Evolutionary conservation across 163 green algal species (phyloP).

Genomic region (Chlamydomonas reinhardtii): DNA sequence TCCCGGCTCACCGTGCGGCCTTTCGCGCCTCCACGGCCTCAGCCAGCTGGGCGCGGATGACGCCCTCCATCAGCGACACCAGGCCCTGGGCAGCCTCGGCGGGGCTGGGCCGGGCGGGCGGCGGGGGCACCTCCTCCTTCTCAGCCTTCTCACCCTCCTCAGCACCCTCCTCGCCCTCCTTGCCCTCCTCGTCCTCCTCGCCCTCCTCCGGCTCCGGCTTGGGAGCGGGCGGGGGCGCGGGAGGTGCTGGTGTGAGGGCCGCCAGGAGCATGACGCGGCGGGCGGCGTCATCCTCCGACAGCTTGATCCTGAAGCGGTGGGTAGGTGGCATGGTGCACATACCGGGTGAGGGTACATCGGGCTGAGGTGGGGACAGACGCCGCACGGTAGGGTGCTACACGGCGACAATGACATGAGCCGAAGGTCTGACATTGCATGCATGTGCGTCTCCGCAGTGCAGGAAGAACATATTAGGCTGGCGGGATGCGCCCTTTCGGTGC

Average conservation of each 20-base stretch:
- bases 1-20: constrained; percentile 17
- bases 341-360: too few species aligned
- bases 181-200: neutral
- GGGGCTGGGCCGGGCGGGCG: neutral
- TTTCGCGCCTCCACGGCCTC: constrained; percentile 1
- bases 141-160: neutral
- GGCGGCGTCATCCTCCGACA: constrained; percentile 16
- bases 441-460: too few species aligned
- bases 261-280: constrained; percentile 8
- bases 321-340: too few species aligned
- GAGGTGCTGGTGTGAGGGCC: constrained; percentile 21
- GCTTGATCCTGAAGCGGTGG: constrained; percentile 1
- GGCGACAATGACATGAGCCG: too few species aligned
- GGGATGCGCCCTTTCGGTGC: too few species aligned
- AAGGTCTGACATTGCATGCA: too few species aligned
- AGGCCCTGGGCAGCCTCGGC: constrained; percentile 8
- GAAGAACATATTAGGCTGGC: too few species aligned
- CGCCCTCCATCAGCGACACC: constrained; percentile 7
- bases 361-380: too few species aligned
- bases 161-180: neutral
- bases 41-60: constrained; percentile 15
- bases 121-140: neutral
- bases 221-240: neutral
- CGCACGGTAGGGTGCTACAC: too few species aligned
- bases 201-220: too few species aligned